phyloP scores from a whole-genome alignment of 2,329 filamentous ascomycete species.

The Colletotrichum tropicicola region DNA sequence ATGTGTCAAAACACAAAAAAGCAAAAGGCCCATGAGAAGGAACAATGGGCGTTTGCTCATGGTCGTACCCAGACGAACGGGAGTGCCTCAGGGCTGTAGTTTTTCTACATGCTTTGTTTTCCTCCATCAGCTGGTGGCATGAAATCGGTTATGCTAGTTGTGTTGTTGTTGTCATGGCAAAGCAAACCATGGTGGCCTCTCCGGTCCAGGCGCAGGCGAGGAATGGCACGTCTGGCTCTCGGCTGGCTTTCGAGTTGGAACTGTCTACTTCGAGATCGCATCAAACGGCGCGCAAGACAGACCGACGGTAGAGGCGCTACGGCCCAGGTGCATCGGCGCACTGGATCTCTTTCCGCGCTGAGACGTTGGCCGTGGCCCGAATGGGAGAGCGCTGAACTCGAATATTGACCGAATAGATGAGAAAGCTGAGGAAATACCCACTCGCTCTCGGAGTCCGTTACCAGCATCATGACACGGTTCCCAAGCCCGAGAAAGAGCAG shows the following conservation, averaged over 20 bases:
- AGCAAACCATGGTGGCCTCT: not conserved
- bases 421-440: not conserved
- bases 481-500: not conserved
- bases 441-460: not conserved
- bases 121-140: not conserved
- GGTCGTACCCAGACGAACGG: not conserved
- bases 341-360: not conserved
- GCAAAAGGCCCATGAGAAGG: not conserved
- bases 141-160: not conserved
- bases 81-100: not conserved
- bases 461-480: slow-evolving; percentile 17
- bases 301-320: not conserved
- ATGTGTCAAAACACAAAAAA: not conserved
- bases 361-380: not conserved
- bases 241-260: not conserved
- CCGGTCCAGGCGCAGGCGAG: not conserved
- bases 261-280: not conserved
- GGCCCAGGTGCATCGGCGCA: not conserved
- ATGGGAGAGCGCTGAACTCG: not conserved
- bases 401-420: not conserved
- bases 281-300: not conserved
- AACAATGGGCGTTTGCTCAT: not conserved
- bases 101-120: not conserved
- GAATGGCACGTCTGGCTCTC: not conserved
- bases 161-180: not conserved